phyloP scores from a whole-genome alignment of 2,329 filamentous ascomycete species.

The Alternaria brassicae region DNA sequence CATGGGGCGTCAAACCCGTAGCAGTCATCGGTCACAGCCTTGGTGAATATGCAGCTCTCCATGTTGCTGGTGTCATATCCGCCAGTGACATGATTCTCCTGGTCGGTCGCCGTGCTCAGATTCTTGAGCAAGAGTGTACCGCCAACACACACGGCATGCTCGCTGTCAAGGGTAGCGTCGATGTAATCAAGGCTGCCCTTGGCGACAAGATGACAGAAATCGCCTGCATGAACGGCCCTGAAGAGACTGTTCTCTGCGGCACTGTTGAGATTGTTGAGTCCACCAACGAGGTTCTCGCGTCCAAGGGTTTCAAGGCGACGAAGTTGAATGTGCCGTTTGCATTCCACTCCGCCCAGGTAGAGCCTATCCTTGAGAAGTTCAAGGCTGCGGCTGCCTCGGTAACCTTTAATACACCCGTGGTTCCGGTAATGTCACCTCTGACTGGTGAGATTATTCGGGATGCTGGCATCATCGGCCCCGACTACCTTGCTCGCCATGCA shows the following conservation, averaged over 20 bases:
- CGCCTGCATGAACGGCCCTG: conserved; percentile 78
- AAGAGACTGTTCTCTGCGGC: conserved; percentile 76
- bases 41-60: conserved; percentile 76
- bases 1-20: conserved; percentile 62
- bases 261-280: conserved; percentile 66
- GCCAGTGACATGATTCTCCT: conserved; percentile 75
- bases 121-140: conserved; percentile 70
- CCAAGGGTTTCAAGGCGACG: conserved; percentile 65
- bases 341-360: conserved; percentile 71
- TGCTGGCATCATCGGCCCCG: conserved; percentile 63
- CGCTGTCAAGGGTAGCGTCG: conserved; percentile 61
- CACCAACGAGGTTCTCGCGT: conserved; percentile 58
- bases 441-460: conserved; percentile 66
- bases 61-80: conserved; percentile 73
- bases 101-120: conserved; percentile 71
- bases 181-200: conserved; percentile 62
- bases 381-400: conserved; percentile 62
- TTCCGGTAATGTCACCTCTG: conserved; percentile 73
- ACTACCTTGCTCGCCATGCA: conserved; percentile 70
- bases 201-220: conserved; percentile 61
- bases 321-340: conserved; percentile 71
- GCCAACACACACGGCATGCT: conserved; percentile 72
- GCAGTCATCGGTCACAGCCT: conserved; percentile 66
- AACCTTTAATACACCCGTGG: conserved; percentile 63
- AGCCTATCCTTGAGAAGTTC: conserved; percentile 68